Base-by-base conservation (phyloP, 2,329 filamentous ascomycete genomes). In the Colletotrichum tropicicola region DNA sequence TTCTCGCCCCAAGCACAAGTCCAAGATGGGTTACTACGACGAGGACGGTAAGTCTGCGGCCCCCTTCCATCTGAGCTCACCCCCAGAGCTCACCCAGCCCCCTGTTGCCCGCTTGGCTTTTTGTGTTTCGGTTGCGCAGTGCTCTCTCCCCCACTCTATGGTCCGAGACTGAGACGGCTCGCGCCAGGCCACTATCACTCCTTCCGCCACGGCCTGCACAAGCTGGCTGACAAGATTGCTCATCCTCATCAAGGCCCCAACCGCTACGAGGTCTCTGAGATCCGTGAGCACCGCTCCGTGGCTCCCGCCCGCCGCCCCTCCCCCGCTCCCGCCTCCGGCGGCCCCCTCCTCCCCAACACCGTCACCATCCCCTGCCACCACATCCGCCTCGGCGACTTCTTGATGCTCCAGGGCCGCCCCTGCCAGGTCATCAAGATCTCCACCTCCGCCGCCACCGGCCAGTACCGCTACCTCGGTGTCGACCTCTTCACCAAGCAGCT, bases 391-490 rank as follows among this genome's bases (percentile, higher is more conserved):
- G 96, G 96, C 82, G 96, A 99, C 83, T 92, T 99, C 84, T 84
- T 99, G 83, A 97, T 98, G 86, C 93, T 99, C 72, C 96, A 99
- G 89, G 95, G 95, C 81, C 95, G 96, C 74, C 94, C 96, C 77
- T 98, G 94, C 92, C 96, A 99, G 89, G 95, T 99, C 82, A 99
- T 99, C 87, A 95, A 95, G 80, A 98, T 99, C 91, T 97, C 94
- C 73, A 97, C 94, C 83, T 98, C 95, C 63, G 88, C 93, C 72
- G 95, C 97, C 86, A 99, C 96, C 68, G 96, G 96, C 81, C 96
- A 99, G 89, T 95, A 99, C 91, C 93, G 96, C 80, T 99, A 98
- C 89, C 92, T 99, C 70, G 96, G 96, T 89, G 96, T 99, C 73
- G 96, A 99, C 83, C 92, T 99, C 77, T 99, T 99, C 93, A 98